Evolutionary conservation across 345 rosid genomes (phyloP).

Genomic region (Toxicodendron radicans): DNA sequence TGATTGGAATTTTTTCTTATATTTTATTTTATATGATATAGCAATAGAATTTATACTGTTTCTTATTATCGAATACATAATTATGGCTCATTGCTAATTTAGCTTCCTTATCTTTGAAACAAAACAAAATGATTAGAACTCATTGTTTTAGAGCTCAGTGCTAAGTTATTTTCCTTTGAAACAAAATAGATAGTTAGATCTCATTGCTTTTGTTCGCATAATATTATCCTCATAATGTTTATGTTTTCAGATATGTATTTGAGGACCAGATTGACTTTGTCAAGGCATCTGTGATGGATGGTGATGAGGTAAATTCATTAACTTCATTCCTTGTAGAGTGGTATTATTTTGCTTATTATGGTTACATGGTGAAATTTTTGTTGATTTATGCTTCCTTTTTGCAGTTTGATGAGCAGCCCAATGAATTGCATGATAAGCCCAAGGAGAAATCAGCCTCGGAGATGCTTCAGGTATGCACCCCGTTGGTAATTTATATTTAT

Average conservation of each 20-base stretch:
- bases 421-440: slow-evolving; percentile 43
- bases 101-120: not conserved
- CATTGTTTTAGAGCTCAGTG: not conserved
- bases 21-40: too few species aligned
- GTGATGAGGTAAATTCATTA: slow-evolving; percentile 64
- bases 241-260: slow-evolving; percentile 67
- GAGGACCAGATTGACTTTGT: slow-evolving; percentile 96
- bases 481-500: not conserved
- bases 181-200: not conserved
- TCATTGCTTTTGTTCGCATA: not conserved
- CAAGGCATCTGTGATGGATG: slow-evolving; percentile 78
- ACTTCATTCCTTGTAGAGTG: slow-evolving; percentile 4
- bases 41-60: too few species aligned
- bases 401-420: slow-evolving; percentile 54
- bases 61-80: not conserved
- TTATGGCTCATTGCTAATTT: not conserved
- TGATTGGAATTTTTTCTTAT: not conserved
- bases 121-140: slow-evolving; percentile 1
- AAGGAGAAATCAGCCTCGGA: slow-evolving; percentile 67
- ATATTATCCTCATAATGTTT: not conserved
- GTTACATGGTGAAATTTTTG: not conserved
- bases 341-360: slow-evolving; percentile 7
- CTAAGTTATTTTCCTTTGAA: not conserved
- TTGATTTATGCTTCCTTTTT: slow-evolving; percentile 11
- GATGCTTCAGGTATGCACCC: slow-evolving; percentile 69